Evolutionary conservation across 441 rosid species (phyloP), one percentile per base, ranked within the genome.

Genomic region (Erodium trifolium): DNA sequence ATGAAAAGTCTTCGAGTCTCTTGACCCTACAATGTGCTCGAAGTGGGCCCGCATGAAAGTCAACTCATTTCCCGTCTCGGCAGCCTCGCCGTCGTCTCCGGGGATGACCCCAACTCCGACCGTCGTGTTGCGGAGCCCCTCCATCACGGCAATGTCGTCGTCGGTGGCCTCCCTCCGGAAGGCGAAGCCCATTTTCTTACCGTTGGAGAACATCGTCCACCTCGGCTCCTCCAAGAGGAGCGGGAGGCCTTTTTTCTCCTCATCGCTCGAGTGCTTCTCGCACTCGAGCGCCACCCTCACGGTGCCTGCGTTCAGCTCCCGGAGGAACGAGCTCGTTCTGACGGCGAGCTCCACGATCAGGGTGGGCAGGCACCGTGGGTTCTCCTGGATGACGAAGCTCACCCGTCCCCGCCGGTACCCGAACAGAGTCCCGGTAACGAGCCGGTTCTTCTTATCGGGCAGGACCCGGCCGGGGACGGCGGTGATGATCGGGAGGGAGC

Each of bases 91-190:
- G 51, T 73, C 82, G 45, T 83, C 88, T 0, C 27, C 27, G 27
- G 93, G 98, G 66, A 88, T 67, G 9, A 87, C 94, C 13, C 96
- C 96, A 0, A 91, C 97, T 5, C 98, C 96, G 93, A 90, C 86
- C 0, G 96, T 88, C 19, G 90, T 91, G 0, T 87, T 80, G 81
- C 80, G 80, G 18, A 92, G 83, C 37, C 85, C 67, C 76, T 90
- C 96, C 96, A 92, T 88, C 6, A 88, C 85, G 39, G 76, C 71
- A 71, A 92, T 73, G 70, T 92, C 98, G 62, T 86, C 93, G 69
- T 79, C 87, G 1, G 80, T 63, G 9, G 96, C 85, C n/a, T 87
- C 90, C 35, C 96, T 82, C 74, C 80, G 86, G 5, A 88, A 81
- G 5, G 86, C 91, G 34, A 86, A 85, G 0, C 97, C 97, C 2